phyloP scores from a whole-genome alignment of 2,329 filamentous ascomycete species.

The Biscogniauxia sp. region DNA sequence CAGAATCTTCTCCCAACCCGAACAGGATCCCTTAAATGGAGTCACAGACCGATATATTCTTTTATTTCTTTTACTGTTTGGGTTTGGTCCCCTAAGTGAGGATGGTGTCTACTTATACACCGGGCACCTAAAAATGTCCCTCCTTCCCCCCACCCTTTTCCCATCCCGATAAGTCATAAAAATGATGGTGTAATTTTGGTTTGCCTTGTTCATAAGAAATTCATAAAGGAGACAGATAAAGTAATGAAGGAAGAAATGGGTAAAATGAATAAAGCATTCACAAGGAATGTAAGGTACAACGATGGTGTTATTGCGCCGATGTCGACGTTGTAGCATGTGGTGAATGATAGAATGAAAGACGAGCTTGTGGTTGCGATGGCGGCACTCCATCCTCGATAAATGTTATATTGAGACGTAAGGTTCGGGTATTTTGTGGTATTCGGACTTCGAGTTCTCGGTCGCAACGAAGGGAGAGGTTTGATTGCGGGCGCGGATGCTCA shows the following conservation, averaged over 20 bases:
- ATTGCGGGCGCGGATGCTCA: conserved; percentile 1
- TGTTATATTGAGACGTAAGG: conserved; percentile 4
- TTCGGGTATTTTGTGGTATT: conserved; percentile 6
- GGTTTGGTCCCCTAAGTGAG: background rate
- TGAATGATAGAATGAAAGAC: conserved; percentile 7
- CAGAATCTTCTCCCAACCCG: background rate
- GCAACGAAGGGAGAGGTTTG: background rate
- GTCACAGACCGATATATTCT: background rate
- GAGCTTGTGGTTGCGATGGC: conserved; percentile 5
- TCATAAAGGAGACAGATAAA: conserved; percentile 8
- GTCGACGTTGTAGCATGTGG: background rate
- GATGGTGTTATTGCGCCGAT: background rate
- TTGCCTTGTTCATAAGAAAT: background rate
- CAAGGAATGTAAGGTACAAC: conserved; percentile 11
- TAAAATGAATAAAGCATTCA: conserved; percentile 1
- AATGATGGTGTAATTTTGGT: conserved; percentile 13
- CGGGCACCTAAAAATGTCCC: background rate
- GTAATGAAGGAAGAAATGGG: conserved; percentile 9
- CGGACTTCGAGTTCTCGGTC: conserved; percentile 4
- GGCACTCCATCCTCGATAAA: conserved; percentile 2
- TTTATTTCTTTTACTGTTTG: background rate
- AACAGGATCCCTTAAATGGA: background rate
- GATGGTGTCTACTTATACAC: background rate
- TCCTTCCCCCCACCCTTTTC: background rate
- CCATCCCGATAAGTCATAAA: conserved; percentile 8